Conservation (phyloP, 768 basidiomycete genomes). For the Russula compacta region DNA sequence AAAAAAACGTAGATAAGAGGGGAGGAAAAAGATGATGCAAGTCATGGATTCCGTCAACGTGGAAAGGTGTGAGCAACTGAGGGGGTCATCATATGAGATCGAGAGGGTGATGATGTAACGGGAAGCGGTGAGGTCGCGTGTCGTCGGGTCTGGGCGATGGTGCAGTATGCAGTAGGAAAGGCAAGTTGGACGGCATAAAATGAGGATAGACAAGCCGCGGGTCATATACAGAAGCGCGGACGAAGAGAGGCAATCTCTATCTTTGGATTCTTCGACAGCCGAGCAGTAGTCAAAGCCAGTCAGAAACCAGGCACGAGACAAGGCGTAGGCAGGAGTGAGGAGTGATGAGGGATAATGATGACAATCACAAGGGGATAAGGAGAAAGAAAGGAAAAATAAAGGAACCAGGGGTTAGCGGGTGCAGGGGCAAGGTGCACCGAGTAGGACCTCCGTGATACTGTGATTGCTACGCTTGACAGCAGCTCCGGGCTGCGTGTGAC, state of each 20-base stretch:
- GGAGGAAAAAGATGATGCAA: slow-evolving; percentile 6
- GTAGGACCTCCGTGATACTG: neutral
- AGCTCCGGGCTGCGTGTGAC: slow-evolving; percentile 50
- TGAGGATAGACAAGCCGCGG: neutral
- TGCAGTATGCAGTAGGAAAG: neutral
- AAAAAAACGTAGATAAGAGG: neutral
- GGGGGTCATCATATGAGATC: slow-evolving; percentile 15
- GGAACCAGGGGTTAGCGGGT: neutral
- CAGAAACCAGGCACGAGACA: slow-evolving; percentile 2
- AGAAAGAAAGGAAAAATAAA: neutral
- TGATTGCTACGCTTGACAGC: slow-evolving; percentile 43
- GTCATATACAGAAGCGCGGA: slow-evolving; percentile 1
- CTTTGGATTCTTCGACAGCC: slow-evolving; percentile 1
- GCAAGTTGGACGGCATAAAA: neutral
- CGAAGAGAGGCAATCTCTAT: neutral
- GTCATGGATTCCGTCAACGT: slow-evolving; percentile 9
- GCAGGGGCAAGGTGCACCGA: neutral
- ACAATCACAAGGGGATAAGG: neutral
- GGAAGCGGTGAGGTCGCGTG: neutral
- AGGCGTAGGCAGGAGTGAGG: neutral
- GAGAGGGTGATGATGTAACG: slow-evolving; percentile 6
- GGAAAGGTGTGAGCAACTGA: slow-evolving; percentile 8
- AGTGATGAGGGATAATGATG: neutral
- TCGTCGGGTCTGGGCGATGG: neutral
- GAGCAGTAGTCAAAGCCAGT: neutral